Base-by-base conservation (phyloP, 257 asterid genomes). In the Lithospermum erythrorhizon region DNA sequence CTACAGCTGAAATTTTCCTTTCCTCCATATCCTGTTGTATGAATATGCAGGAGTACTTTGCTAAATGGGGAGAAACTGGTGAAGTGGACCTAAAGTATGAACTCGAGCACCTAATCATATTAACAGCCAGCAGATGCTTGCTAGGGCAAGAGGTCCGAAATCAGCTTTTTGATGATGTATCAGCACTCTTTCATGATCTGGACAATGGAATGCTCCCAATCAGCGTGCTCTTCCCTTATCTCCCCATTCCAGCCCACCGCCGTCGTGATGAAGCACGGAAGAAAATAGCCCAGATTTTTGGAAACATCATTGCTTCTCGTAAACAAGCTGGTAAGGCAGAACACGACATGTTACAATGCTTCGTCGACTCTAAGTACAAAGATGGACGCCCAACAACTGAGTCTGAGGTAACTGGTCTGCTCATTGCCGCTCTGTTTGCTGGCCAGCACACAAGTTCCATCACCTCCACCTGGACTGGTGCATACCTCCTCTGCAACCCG, bases 371-470 rank as follows among this genome's bases (percentile, higher is more conserved):
- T 0, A 90, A 85, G 83, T 90, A 90, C 91, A 90, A 87, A 78
- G 82, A 87, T 53, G 96, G 98, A 5, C 86, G 96, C 0, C 68
- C 71, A 16, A 90, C 98, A 0, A 83, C 96, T 0, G 87, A 90
- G 56, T 48, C 81, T 6, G 98, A 90, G 78, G 75, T 85, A 20
- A 87, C 98, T 1, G 98, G 98, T 51, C 76, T 90, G 53, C 91
- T 90, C 54, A 90, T 90, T 47, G 98, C 96, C 23, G 98, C 98
- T 23, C 94, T 90, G 52, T 90, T 90, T 21, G 96, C 98, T 16
- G 98, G 98, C 27, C 98, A 90, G 81, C 98, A 90, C 79, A 90
- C 98, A 11, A 90, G 98, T 41, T 90, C 96, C 65, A 90, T 90
- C 57, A 90, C 98, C 35, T 90, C 98, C 61, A 85, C 94, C 0